Evolutionary conservation across 805 yeast species (phyloP), one percentile per base, ranked within the genome.

Genomic region (Wickerhamomyces strasburgensis): DNA sequence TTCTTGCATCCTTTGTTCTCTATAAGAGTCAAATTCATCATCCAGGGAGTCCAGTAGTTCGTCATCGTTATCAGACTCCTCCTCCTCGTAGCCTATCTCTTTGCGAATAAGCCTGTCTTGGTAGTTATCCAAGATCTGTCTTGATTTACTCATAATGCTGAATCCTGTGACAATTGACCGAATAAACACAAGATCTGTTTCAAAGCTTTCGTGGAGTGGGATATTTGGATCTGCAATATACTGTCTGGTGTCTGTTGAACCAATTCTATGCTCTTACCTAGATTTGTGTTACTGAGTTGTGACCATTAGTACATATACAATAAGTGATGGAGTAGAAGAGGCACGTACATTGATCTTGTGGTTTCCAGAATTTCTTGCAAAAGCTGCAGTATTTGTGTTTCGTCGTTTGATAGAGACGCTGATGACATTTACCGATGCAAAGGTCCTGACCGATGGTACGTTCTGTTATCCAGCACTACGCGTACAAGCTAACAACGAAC

Each of bases 1-100:
- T 47, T 82, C 77, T 38, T 77, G 72, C 34, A 83, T 61, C 24
- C 94, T 63, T 46, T 67, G 66, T 49, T 80, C 90, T 56, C 93
- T 64, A 49, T 78, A 81, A 15, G 60, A 64, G 3, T 64, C 54
- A 23, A 73, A 49, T 30, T 74, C 79, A 5, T 78, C 76, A 27
- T 74, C 81, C 27, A 76, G 54, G 23, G 73, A 67, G 23, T 68
- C 73, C 18, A 75, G 59, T 15, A 67, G 38, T 11, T 63, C 72
- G 39, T 65, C 70, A 6, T 70, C 60, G 24, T 64, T 67, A 4
- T 52, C 52, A 14, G 57, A 57, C 2, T 43, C 38, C 5, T 43
- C 46, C 3, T 42, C 48, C 9, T 53, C 51, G 23, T 49, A 34
- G 1, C 55, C 53, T 8, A 44, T 41, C 3, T 46, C 42, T 27